Evolutionary conservation across 805 yeast genomes (phyloP).

Genomic region (Starmera quercuum): DNA sequence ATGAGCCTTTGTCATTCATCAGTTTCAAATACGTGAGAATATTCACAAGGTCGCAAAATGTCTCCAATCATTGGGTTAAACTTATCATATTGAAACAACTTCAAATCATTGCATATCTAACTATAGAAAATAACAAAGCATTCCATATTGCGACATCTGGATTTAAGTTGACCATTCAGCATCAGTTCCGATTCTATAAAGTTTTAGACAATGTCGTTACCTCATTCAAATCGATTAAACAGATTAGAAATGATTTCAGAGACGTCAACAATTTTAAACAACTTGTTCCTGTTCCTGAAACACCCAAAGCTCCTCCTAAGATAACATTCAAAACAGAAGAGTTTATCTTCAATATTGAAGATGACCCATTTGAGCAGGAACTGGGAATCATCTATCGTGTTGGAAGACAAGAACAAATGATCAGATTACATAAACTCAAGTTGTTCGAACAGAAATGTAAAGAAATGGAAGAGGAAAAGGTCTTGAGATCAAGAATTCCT

Average conservation of each 20-base stretch:
- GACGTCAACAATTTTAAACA: conserved; percentile 21
- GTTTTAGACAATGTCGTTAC: conserved; percentile 45
- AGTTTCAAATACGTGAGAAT: background rate
- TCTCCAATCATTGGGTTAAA: background rate
- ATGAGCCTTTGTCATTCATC: background rate
- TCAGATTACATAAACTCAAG: conserved; percentile 33
- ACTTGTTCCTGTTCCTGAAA: conserved; percentile 19
- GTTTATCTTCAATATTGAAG: conserved; percentile 44
- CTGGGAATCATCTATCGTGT: conserved; percentile 48
- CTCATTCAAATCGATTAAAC: conserved; percentile 38
- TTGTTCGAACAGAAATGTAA: conserved; percentile 17
- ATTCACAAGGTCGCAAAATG: conserved; percentile 1
- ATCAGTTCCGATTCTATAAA: conserved; percentile 34
- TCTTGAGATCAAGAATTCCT: conserved; percentile 3
- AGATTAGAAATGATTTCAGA: conserved; percentile 34
- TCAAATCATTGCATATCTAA: background rate
- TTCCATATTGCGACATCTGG: conserved; percentile 10
- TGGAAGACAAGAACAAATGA: conserved; percentile 50
- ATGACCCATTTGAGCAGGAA: conserved; percentile 60
- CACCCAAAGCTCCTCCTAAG: conserved; percentile 28
- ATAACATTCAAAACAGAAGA: conserved; percentile 33
- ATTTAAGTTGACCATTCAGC: conserved; percentile 22
- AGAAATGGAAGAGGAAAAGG: conserved; percentile 1
- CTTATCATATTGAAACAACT: background rate
- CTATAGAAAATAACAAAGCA: background rate